These are phyloP conservation scores for Cyberlindnera maritima DNA, from an alignment of 805 yeast species.

Conservation along the genomic window DNA sequence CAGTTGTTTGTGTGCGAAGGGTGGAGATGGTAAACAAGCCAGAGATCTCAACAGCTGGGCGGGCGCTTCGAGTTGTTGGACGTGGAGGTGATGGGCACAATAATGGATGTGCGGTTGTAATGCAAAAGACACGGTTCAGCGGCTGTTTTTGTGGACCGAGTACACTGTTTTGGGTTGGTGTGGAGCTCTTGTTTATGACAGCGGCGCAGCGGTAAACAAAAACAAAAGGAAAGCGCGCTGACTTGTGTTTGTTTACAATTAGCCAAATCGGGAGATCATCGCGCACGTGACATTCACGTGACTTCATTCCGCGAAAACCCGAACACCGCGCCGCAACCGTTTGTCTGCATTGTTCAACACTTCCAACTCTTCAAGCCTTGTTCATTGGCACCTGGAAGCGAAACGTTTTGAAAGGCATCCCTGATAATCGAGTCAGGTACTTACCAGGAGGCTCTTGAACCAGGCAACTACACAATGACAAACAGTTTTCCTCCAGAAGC, in stretches of 20 bases:
- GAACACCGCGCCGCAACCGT: background rate
- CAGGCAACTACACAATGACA: background rate
- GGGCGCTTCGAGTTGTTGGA: background rate
- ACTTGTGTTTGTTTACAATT: slow-evolving; percentile 13
- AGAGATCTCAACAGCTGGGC: background rate
- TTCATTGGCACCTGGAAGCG: background rate
- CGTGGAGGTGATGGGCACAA: background rate
- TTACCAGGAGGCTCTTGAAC: too few species aligned
- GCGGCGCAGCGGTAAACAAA: slow-evolving; percentile 9
- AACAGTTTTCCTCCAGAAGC: slow-evolving; percentile 58
- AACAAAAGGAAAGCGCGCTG: slow-evolving; percentile 7
- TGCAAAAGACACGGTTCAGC: background rate
- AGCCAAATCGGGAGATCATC: slow-evolving; percentile 3
- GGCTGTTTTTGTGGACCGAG: too few species aligned
- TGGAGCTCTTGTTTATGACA: too few species aligned
- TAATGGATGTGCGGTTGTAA: background rate
- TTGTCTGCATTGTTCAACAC: too few species aligned
- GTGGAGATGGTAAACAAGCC: background rate
- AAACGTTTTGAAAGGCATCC: too few species aligned
- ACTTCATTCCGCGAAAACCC: background rate
- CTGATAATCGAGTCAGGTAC: too few species aligned
- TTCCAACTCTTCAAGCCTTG: too few species aligned
- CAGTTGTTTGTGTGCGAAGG: background rate
- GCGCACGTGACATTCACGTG: slow-evolving; percentile 1
- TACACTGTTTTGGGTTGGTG: too few species aligned